Evolutionary conservation across 306 rosid genomes (phyloP).

Genomic region (Quercus ilex): DNA sequence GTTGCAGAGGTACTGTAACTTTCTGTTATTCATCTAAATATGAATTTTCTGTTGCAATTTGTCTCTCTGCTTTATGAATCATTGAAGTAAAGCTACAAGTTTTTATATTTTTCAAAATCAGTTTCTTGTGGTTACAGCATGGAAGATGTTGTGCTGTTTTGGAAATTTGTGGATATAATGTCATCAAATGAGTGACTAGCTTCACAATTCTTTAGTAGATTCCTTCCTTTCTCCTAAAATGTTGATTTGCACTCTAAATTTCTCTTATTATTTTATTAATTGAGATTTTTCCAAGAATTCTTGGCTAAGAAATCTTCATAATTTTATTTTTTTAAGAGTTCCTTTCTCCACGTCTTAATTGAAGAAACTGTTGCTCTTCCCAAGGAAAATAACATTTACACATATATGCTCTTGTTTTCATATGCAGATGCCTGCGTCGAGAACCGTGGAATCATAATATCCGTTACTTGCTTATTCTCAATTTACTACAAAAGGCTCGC

Average conservation of each 20-base stretch:
- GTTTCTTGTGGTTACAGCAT: background rate
- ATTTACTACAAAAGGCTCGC: constrained; percentile 78
- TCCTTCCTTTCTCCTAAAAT: background rate
- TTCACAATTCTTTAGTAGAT: background rate
- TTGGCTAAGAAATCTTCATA: background rate
- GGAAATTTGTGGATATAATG: background rate
- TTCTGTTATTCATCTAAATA: constrained; percentile 16
- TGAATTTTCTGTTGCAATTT: background rate
- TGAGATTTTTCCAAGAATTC: background rate
- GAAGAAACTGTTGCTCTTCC: background rate
- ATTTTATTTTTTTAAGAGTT: background rate
- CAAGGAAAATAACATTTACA: constrained; percentile 2
- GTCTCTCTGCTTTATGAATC: background rate
- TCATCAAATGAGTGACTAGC: background rate
- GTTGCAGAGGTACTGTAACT: constrained; percentile 63
- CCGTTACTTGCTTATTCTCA: constrained; percentile 78
- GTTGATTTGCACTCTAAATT: background rate
- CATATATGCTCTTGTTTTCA: constrained; percentile 13
- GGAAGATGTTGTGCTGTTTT: background rate
- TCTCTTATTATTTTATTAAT: background rate
- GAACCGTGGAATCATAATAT: constrained; percentile 82
- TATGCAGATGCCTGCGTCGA: constrained; percentile 70
- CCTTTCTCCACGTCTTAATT: background rate
- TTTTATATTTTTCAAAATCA: constrained; percentile 3
- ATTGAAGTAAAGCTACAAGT: background rate